phyloP scores from a whole-genome alignment of 2,329 filamentous ascomycete genomes.

The Ophiocordyceps australis region DNA sequence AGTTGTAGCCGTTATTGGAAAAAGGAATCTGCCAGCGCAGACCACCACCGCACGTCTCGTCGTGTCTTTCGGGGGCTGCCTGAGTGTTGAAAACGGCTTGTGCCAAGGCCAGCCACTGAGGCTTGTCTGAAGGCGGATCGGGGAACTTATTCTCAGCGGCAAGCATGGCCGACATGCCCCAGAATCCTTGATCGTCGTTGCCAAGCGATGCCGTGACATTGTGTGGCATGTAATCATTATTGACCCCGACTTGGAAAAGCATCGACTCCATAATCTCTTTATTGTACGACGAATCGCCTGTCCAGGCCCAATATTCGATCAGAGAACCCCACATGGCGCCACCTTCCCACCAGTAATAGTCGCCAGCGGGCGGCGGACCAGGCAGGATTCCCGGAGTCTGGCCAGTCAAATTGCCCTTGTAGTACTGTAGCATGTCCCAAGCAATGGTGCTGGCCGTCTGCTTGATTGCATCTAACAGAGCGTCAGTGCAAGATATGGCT shows the following conservation, averaged over 20 bases:
- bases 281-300: slow-evolving; percentile 41
- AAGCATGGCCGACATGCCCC: slow-evolving; percentile 45
- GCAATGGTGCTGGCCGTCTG: slow-evolving; percentile 18
- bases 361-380: slow-evolving; percentile 23
- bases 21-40: slow-evolving; percentile 63
- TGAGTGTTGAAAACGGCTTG: slow-evolving; percentile 45
- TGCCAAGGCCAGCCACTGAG: slow-evolving; percentile 37
- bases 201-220: slow-evolving; percentile 33
- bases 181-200: slow-evolving; percentile 51
- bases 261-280: slow-evolving; percentile 29
- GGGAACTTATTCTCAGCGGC: slow-evolving; percentile 40
- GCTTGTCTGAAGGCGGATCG: slow-evolving; percentile 27
- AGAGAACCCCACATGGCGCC: slow-evolving; percentile 43
- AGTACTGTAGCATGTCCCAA: slow-evolving; percentile 26
- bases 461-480: slow-evolving; percentile 20
- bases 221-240: slow-evolving; percentile 35
- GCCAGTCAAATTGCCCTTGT: slow-evolving; percentile 24
- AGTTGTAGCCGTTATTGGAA: slow-evolving; percentile 58
- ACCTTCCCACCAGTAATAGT: slow-evolving; percentile 51
- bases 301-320: slow-evolving; percentile 47
- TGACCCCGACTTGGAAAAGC: slow-evolving; percentile 31
- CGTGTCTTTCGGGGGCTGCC: slow-evolving; percentile 38
- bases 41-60: slow-evolving; percentile 35
- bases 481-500: too few relatives aligned
- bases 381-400: slow-evolving; percentile 27